Evolutionary conservation across 441 rosid species (phyloP), one percentile per base, ranked within the genome.

Genomic region (Erodium texanum): DNA sequence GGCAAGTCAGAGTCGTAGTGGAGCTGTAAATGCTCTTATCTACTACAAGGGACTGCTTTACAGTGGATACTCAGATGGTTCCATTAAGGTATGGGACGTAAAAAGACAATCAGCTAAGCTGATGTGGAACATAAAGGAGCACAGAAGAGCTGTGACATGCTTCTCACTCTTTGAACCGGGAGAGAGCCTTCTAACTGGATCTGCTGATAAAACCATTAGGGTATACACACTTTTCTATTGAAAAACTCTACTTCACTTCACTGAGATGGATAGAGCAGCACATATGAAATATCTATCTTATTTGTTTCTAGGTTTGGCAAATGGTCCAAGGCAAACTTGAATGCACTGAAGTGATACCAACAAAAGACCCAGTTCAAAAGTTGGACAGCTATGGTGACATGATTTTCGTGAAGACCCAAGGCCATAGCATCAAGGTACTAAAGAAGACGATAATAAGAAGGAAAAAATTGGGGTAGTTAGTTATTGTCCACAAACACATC

Each of bases 61-160:
- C 66, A 82, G 99, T 77, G 99, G 97, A 70, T 84, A 85, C 68
- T 84, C 90, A 14, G 95, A 93, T 73, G 97, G 99, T 72, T 88
- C 97, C 22, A 78, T 93, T 43, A 89, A 84, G 90, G 97, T 90
- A 79, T 93, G 97, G 97, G 87, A 89, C 65, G 73, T 89, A 76
- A 81, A 77, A 63, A 74, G 73, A 61, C 96, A 89, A 52, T 73
- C 83, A 61, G 75, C 97, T 52, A 74, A 84, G 14, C 85, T 89
- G 56, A 27, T 86, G 68, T 87, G 84, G 89, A 83, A 86, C 73
- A 71, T 75, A 65, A 89, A 86, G 88, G 96, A 82, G 75, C 97
- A 93, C 76, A 91, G 81, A 71, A 79, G 86, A 73, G 74, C 86
- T 1, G 96, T 93, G 68, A 86, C 93, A 59, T 88, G 97, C 74